Base-by-base conservation (phyloP, 2,329 filamentous ascomycete species). In the Tolypocladium tropicale region DNA sequence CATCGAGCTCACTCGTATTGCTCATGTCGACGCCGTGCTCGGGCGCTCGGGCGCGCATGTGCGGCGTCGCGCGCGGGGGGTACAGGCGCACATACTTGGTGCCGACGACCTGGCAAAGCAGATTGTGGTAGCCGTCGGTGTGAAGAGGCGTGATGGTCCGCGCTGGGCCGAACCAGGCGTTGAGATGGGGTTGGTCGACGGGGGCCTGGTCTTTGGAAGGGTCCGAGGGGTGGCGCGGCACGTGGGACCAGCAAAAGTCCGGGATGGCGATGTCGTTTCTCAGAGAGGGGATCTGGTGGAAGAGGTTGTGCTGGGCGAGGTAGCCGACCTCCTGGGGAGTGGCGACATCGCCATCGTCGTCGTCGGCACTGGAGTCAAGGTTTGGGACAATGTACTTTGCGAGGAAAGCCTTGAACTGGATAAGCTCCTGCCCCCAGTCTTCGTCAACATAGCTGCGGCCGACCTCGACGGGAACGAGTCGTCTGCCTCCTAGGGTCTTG, bases 1-100 rank as follows among this genome's bases (percentile, higher is more conserved):
- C 71, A 65, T 97, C 93, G 12, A 95, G 74, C 41, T 74, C 67
- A 54, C 90, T 95, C 1, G 93, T 97, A 67, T 99, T 99, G 23
- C 83, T 85, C 92, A 97, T 96, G 68, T 95, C 86, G 25, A 97
- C 84, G 0, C 88, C 88, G 30, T 79, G 79, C 60, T 89, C 86
- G 1, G 76, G 68, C 0, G 81, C 79, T 32, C 83, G 75, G 0
- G 89, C 83, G 55, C 83, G 80, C 65, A 95, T 71, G 4, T 69
- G 73, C 2, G 67, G 62, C 5, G 80, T 83, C 49, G 85, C 78
- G 18, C 70, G 68, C 0, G 93, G 92, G 1, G 86, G 78, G 68
- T 96, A 97, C 2, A 97, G 76, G 1, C 94, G 81, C n/a, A 97
- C 75, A 69, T 97, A 97, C 71, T 99, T 99, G 56, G 82, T 78